These are phyloP conservation scores for Chaetomium cochliodes DNA, from an alignment of 495 filamentous ascomycete species.

Conservation along the genomic window DNA sequence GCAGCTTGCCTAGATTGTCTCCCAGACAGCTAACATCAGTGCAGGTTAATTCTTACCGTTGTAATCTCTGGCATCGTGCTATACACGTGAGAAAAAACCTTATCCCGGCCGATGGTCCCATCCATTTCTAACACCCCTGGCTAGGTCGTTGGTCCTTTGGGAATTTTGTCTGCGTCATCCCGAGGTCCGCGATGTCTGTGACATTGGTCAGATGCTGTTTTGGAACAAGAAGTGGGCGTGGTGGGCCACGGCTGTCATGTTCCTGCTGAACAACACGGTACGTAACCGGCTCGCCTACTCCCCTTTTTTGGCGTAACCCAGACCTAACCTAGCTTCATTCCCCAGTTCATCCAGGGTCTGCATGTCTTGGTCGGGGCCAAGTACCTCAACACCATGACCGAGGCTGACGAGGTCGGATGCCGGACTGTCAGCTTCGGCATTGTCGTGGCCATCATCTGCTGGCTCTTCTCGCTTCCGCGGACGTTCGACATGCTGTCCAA, in stretches of 20 bases:
- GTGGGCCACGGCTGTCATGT: constrained; percentile 85
- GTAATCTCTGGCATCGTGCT: constrained; percentile 71
- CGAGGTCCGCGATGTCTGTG: constrained; percentile 84
- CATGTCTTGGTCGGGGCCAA: constrained; percentile 77
- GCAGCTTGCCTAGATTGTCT: too few relatives aligned
- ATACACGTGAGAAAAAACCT: constrained; percentile 57
- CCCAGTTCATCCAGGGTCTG: constrained; percentile 51
- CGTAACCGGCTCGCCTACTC: constrained; percentile 40
- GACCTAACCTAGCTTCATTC: constrained; percentile 18
- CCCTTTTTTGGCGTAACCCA: too few relatives aligned
- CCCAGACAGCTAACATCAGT: constrained; percentile 3
- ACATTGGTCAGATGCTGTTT: constrained; percentile 86
- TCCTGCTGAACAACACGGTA: constrained; percentile 87
- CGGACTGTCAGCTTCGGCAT: constrained; percentile 68
- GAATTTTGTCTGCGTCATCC: constrained; percentile 84
- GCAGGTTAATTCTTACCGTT: constrained; percentile 69
- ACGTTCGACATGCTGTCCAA: constrained; percentile 77
- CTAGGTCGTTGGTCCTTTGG: constrained; percentile 72
- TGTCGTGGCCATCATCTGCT: constrained; percentile 68
- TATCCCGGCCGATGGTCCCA: constrained; percentile 3
- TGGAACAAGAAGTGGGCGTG: constrained; percentile 75
- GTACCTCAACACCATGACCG: constrained; percentile 81
- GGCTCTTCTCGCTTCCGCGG: constrained; percentile 72
- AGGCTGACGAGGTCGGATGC: constrained; percentile 53
- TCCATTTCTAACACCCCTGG: not conserved